Conservation (phyloP, 192 early-diverging fungal species). For the Coemansia sp. region DNA sequence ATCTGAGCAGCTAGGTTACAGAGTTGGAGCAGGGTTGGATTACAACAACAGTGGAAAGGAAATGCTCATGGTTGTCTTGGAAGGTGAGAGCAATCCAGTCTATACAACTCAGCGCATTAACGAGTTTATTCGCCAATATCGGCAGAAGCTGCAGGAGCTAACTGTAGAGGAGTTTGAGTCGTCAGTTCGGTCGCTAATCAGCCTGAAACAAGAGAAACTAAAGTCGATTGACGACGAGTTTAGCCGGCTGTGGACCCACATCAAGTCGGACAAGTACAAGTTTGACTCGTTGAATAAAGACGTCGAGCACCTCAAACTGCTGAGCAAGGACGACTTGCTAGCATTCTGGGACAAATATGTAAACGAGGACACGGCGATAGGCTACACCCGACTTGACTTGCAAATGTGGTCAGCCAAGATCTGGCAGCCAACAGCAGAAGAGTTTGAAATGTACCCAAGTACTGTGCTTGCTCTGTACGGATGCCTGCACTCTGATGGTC, state of each 20-base stretch:
- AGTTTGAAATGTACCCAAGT: no score
- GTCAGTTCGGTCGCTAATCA: slow-evolving; percentile 63
- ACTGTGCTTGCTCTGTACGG: no score
- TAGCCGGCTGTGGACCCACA: slow-evolving; percentile 63
- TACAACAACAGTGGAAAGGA: neutral
- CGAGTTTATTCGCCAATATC: slow-evolving; percentile 68
- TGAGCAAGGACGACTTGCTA: slow-evolving; percentile 36
- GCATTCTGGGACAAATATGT: slow-evolving; percentile 40
- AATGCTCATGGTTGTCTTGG: slow-evolving; percentile 69
- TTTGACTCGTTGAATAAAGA: slow-evolving; percentile 62
- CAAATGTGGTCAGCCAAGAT: neutral
- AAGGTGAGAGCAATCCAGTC: slow-evolving; percentile 78
- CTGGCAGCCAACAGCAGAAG: no score
- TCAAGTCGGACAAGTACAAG: slow-evolving; percentile 68
- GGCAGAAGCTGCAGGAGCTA: slow-evolving; percentile 53
- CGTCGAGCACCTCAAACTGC: slow-evolving; percentile 7
- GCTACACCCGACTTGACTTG: slow-evolving; percentile 5
- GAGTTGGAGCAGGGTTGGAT: neutral
- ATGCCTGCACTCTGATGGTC: no score
- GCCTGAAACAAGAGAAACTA: slow-evolving; percentile 63
- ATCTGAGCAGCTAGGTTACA: slow-evolving; percentile 80
- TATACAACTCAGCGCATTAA: slow-evolving; percentile 81
- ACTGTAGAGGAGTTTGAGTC: slow-evolving; percentile 61
- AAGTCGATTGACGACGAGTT: slow-evolving; percentile 75
- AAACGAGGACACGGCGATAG: slow-evolving; percentile 21